Percentiles rank a stretch among this genome's conserved stretches.
These are phyloP conservation scores for Trichocladium uniseriatum DNA, from an alignment of 495 filamentous ascomycete genomes.

Conservation along the genomic window DNA sequence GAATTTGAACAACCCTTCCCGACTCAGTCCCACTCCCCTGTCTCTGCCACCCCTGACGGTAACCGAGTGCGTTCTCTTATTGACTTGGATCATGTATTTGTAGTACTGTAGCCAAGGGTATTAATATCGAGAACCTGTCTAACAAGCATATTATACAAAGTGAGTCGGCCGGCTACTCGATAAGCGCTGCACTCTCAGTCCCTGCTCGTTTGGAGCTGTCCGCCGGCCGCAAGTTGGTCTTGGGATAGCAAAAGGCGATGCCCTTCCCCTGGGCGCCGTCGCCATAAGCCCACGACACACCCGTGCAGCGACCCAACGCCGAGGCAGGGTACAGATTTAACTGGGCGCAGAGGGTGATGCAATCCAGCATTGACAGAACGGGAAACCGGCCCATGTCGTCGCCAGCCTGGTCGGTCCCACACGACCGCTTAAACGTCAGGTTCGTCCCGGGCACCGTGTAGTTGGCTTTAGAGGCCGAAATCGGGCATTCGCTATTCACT, in stretches of 20 bases:
- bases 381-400: conserved; percentile 8
- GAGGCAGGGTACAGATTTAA: conserved; percentile 11
- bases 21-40: too few relatives aligned
- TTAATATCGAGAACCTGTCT: too few relatives aligned
- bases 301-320: conserved; percentile 1
- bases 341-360: conserved; percentile 12
- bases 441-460: conserved; percentile 11
- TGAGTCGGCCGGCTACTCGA: too few relatives aligned
- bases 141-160: too few relatives aligned
- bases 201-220: too few relatives aligned
- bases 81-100: too few relatives aligned
- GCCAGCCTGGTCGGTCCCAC: conserved; percentile 1
- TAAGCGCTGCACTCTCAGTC: too few relatives aligned
- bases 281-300: conserved; percentile 5
- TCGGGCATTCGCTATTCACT: neutral
- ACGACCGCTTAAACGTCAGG: conserved; percentile 5
- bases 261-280: conserved; percentile 6
- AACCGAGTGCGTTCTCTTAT: too few relatives aligned
- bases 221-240: too few relatives aligned
- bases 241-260: conserved; percentile 9
- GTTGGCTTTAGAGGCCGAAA: neutral
- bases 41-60: too few relatives aligned
- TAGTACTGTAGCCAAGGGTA: too few relatives aligned
- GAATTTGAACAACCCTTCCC: too few relatives aligned
- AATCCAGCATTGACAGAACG: conserved; percentile 10